A percentile compares a stretch with the other conserved stretches of the same genome.
These are phyloP conservation scores for Verticillium albo-atrum DNA, from an alignment of 2,329 filamentous ascomycete genomes.

Conservation along the genomic window DNA sequence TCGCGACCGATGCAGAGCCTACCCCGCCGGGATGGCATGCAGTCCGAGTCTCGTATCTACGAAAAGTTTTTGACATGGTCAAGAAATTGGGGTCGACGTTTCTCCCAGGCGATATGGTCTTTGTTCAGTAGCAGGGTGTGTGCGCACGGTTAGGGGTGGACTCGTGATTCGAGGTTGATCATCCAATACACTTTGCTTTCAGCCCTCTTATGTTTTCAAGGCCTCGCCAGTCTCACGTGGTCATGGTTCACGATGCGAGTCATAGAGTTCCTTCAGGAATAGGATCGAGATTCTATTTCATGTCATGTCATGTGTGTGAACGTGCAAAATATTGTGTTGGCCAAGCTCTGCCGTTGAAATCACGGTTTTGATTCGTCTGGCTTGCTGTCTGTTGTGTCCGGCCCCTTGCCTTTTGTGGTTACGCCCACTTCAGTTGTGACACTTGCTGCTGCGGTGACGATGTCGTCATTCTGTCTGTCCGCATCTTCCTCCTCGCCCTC, in stretches of 20 bases:
- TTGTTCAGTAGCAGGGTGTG: slow-evolving; percentile 47
- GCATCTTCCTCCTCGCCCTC: slow-evolving; percentile 36
- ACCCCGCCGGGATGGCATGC: slow-evolving; percentile 41
- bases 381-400: background rate
- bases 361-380: background rate
- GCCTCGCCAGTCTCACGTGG: slow-evolving; percentile 18
- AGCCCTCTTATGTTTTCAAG: background rate
- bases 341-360: background rate
- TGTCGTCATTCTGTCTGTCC: background rate
- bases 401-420: background rate
- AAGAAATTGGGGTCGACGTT: slow-evolving; percentile 46
- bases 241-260: background rate
- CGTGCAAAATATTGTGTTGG: too few species aligned
- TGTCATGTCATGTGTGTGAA: slow-evolving; percentile 15
- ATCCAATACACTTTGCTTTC: slow-evolving; percentile 49
- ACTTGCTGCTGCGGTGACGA: slow-evolving; percentile 1
- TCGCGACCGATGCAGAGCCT: slow-evolving; percentile 38
- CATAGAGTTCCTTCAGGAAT: slow-evolving; percentile 3
- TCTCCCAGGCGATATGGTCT: slow-evolving; percentile 41
- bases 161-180: slow-evolving; percentile 51
- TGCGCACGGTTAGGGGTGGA: slow-evolving; percentile 42
- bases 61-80: slow-evolving; percentile 54
- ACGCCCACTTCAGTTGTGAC: background rate
- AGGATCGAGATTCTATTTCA: slow-evolving; percentile 20
- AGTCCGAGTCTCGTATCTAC: slow-evolving; percentile 51